phyloP scores from a whole-genome alignment of 345 rosid genomes.

The Hypericum perforatum region DNA sequence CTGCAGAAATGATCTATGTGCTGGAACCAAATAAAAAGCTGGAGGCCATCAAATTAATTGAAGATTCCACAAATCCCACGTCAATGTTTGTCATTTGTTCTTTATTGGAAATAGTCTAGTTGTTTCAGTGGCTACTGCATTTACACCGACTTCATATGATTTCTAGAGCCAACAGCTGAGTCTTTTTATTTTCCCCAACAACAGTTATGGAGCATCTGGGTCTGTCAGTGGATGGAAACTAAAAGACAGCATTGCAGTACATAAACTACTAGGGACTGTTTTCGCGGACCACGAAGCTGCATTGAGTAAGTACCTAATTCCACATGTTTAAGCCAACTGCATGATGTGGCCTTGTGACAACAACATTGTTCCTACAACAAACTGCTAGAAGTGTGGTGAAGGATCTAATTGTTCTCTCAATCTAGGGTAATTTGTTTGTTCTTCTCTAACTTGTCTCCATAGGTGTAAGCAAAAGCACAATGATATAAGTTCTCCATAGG shows the following conservation, averaged over 20 bases:
- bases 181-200: neutral
- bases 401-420: too few relatives aligned
- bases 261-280: slow-evolving; percentile 47
- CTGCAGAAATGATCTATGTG: slow-evolving; percentile 66
- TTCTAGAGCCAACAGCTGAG: neutral
- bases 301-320: slow-evolving; percentile 41
- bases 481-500: too few relatives aligned
- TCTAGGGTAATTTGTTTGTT: too few relatives aligned
- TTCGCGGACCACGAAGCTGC: slow-evolving; percentile 61
- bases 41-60: slow-evolving; percentile 67
- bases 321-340: too few relatives aligned
- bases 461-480: too few relatives aligned
- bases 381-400: too few relatives aligned
- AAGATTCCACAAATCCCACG: slow-evolving; percentile 56
- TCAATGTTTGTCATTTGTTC: slow-evolving; percentile 26
- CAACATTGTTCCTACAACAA: too few relatives aligned
- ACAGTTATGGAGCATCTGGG: slow-evolving; percentile 60
- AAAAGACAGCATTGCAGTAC: slow-evolving; percentile 69
- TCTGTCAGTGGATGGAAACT: slow-evolving; percentile 67
- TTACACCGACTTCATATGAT: neutral
- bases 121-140: neutral
- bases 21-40: slow-evolving; percentile 60
- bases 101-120: neutral
- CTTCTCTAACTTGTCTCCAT: too few relatives aligned
- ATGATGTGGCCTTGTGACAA: too few relatives aligned